Percentiles rank a stretch among this genome's conserved stretches.
Evolutionary conservation across 2,329 filamentous ascomycete genomes (phyloP).

Genomic region (Lecanicillium sp.): DNA sequence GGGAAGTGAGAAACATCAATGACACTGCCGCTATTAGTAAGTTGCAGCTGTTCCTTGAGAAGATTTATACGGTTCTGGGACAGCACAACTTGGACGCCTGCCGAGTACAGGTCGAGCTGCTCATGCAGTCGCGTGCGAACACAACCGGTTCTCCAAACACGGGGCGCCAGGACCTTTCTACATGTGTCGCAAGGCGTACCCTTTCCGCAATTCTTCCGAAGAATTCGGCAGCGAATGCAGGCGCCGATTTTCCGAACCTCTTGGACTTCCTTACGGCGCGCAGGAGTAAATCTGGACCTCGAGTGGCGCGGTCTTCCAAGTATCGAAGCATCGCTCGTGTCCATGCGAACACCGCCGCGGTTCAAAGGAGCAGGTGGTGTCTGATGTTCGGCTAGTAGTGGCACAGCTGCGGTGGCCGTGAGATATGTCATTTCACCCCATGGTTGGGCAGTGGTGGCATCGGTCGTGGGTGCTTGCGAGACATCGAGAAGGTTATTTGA

Average conservation of each 20-base stretch:
- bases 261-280: slow-evolving; percentile 58
- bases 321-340: slow-evolving; percentile 35
- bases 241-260: slow-evolving; percentile 59
- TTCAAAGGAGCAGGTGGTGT: slow-evolving; percentile 28
- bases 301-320: slow-evolving; percentile 48
- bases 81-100: slow-evolving; percentile 57
- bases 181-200: slow-evolving; percentile 59
- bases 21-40: slow-evolving; percentile 42
- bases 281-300: slow-evolving; percentile 51
- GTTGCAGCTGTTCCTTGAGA: slow-evolving; percentile 43
- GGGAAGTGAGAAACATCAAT: slow-evolving; percentile 58
- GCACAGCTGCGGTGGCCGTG: slow-evolving; percentile 29
- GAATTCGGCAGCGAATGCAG: slow-evolving; percentile 59
- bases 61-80: slow-evolving; percentile 54
- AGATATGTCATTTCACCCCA: slow-evolving; percentile 51
- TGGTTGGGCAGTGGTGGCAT: slow-evolving; percentile 32
- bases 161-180: slow-evolving; percentile 55
- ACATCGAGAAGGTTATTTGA: slow-evolving; percentile 19
- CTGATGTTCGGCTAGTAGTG: slow-evolving; percentile 26
- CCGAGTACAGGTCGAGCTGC: slow-evolving; percentile 57
- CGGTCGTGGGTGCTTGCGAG: slow-evolving; percentile 19
- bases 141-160: slow-evolving; percentile 60
- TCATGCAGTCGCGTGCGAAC: slow-evolving; percentile 57
- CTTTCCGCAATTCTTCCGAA: slow-evolving; percentile 61
- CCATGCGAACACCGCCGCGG: slow-evolving; percentile 49